Evolutionary conservation across 441 rosid genomes (phyloP).

Genomic region (Populus trichocarpa): DNA sequence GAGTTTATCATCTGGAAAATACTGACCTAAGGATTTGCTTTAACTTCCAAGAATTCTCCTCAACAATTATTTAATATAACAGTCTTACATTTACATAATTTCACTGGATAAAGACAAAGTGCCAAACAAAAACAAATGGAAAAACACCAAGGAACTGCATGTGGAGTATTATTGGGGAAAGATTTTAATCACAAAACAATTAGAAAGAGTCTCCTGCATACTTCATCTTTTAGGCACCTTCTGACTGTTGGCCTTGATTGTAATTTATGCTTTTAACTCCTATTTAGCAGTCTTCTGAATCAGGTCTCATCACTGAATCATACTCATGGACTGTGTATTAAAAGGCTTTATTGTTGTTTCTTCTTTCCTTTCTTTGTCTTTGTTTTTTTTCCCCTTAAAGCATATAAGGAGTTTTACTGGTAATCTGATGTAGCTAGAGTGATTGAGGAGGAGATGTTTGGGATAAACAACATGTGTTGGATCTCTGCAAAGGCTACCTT

Average conservation of each 20-base stretch:
- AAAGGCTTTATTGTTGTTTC: background rate
- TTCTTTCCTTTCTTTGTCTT: background rate
- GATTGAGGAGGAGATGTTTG: slow-evolving; percentile 95
- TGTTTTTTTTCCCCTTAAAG: background rate
- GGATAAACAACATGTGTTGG: slow-evolving; percentile 83
- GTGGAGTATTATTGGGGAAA: background rate
- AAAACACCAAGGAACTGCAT: background rate
- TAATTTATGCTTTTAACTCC: background rate
- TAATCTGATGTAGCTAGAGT: slow-evolving; percentile 68
- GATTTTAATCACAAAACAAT: background rate
- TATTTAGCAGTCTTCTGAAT: background rate
- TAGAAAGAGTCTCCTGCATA: background rate
- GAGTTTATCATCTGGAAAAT: background rate
- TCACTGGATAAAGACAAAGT: background rate
- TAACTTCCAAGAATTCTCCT: background rate
- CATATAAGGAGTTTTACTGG: slow-evolving; percentile 22
- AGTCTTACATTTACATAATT: background rate
- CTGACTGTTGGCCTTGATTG: background rate
- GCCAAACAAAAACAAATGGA: background rate
- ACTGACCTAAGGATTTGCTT: background rate
- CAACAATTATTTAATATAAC: background rate
- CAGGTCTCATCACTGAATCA: background rate
- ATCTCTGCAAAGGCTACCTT: slow-evolving; percentile 86
- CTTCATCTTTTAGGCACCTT: background rate
- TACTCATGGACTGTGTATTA: no score